Evolutionary conservation across 352 stramenopile species (phyloP), one percentile per base, ranked within the genome.

Genomic region (Pythium coloratum): DNA sequence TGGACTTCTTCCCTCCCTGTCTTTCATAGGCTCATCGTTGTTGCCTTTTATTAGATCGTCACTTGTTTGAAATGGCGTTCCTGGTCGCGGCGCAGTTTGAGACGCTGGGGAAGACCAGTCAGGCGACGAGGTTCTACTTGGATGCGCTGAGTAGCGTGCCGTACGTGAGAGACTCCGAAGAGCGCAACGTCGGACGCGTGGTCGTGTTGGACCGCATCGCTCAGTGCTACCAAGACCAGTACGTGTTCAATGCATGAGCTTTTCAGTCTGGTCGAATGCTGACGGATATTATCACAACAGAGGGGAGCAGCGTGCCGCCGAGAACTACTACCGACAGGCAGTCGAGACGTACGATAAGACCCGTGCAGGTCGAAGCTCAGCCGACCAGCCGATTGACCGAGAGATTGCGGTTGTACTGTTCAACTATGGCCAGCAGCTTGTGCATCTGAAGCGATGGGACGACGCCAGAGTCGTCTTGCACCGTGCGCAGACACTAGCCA

Each of bases 51-150:
- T 53, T 69, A 94, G 86, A 94, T 67, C 81, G 79, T 0, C 86
- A 92, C 57, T 76, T 92, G 74, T 91, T 92, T 51, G 82, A 91
- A 67, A 55, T 94, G 14, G 82, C 84, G 24, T 92, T 94, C 44
- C 66, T 78, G 10, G 89, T 94, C 34, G 84, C 86, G 20, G 84
- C 86, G 28, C 86, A 92, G 70, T 91, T 88, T 62, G 84, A 92
- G 59, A 71, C 80, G 18, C 60, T 92, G 30, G 70, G 59, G 13
- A 78, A 77, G 34, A 63, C 65, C 6, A 63, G 64, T 2, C 71
- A 73, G 42, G 84, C 86, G 12, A 88, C 76, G 13, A 79, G 75
- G 42, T 92, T 86, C 65, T 94, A 94, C 58, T 72, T 90, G 10
- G 84, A 92, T 9, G 84, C 86, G 3, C 55, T 94, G 30, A 70